Percentiles rank a stretch among this genome's conserved stretches.
These are phyloP conservation scores for Kwoniella dendrophila DNA, from an alignment of 768 basidiomycete genomes.

Conservation along the genomic window DNA sequence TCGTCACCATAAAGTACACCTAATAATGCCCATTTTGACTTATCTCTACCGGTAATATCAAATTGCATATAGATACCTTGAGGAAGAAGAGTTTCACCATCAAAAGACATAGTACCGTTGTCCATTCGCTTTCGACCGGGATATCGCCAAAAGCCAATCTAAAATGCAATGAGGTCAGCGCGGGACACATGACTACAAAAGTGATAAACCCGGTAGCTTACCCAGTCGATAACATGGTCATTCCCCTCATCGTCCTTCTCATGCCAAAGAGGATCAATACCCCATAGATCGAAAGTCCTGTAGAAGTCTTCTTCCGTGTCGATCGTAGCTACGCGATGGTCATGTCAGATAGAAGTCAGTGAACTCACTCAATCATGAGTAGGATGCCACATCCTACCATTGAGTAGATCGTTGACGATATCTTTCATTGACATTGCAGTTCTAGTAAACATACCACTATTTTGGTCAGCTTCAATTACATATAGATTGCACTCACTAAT, in stretches of 20 bases:
- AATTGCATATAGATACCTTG: slow-evolving; percentile 43
- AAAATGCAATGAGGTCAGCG: neutral
- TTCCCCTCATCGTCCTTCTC: slow-evolving; percentile 34
- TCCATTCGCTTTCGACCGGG: slow-evolving; percentile 16
- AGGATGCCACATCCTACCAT: slow-evolving; percentile 27
- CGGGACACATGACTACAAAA: neutral
- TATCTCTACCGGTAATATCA: slow-evolving; percentile 47
- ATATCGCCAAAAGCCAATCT: slow-evolving; percentile 33
- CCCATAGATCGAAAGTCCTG: slow-evolving; percentile 30
- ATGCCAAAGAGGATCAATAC: slow-evolving; percentile 52
- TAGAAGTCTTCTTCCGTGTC: slow-evolving; percentile 21
- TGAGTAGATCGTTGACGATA: slow-evolving; percentile 42
- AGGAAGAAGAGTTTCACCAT: slow-evolving; percentile 39
- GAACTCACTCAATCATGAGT: no score
- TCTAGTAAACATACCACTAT: slow-evolving; percentile 10
- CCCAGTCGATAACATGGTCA: slow-evolving; percentile 41
- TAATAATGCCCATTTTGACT: slow-evolving; percentile 32
- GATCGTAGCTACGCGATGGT: slow-evolving; percentile 15
- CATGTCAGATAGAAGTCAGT: neutral
- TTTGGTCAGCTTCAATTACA: slow-evolving; percentile 1
- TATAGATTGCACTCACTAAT: slow-evolving; percentile 5
- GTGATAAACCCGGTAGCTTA: slow-evolving; percentile 1
- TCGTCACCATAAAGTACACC: slow-evolving; percentile 45
- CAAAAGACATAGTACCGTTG: slow-evolving; percentile 27
- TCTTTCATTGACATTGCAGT: slow-evolving; percentile 39